Evolutionary conservation across 2,329 filamentous ascomycete genomes (phyloP).

Genomic region (Aspergillus sergii): DNA sequence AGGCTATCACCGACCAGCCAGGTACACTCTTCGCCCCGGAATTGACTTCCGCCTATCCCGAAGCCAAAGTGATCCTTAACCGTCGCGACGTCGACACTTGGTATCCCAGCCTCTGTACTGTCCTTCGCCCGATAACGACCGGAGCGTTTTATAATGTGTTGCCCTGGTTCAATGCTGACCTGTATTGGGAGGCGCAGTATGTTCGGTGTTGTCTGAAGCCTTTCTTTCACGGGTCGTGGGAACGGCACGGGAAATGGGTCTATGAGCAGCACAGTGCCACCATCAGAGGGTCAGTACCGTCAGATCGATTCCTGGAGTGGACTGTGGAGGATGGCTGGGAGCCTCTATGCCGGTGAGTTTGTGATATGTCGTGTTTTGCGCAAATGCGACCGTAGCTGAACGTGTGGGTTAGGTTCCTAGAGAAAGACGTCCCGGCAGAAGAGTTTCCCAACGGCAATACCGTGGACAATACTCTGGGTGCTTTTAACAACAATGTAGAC

Average conservation of each 20-base stretch:
- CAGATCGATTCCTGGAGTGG: slow-evolving; percentile 15
- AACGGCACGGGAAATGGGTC: slow-evolving; percentile 11
- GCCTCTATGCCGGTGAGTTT: slow-evolving; percentile 16
- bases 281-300: slow-evolving; percentile 1
- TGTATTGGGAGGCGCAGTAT: slow-evolving; percentile 15
- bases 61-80: slow-evolving; percentile 30
- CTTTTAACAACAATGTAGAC: slow-evolving; percentile 4
- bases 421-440: slow-evolving; percentile 4
- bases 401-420: slow-evolving; percentile 9
- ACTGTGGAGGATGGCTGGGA: slow-evolving; percentile 19
- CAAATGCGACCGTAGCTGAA: neutral
- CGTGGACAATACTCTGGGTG: neutral
- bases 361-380: neutral
- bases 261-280: slow-evolving; percentile 16
- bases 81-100: slow-evolving; percentile 23
- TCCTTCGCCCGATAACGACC: neutral
- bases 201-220: neutral
- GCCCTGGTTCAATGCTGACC: slow-evolving; percentile 11
- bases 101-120: slow-evolving; percentile 10
- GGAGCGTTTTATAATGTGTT: slow-evolving; percentile 4
- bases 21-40: slow-evolving; percentile 21
- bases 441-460: slow-evolving; percentile 15
- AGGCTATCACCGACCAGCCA: slow-evolving; percentile 24
- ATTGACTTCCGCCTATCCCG: slow-evolving; percentile 25
- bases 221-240: slow-evolving; percentile 10